Evolutionary conservation across 768 basidiomycete genomes (phyloP).

Genomic region (Amanita phalloides): DNA sequence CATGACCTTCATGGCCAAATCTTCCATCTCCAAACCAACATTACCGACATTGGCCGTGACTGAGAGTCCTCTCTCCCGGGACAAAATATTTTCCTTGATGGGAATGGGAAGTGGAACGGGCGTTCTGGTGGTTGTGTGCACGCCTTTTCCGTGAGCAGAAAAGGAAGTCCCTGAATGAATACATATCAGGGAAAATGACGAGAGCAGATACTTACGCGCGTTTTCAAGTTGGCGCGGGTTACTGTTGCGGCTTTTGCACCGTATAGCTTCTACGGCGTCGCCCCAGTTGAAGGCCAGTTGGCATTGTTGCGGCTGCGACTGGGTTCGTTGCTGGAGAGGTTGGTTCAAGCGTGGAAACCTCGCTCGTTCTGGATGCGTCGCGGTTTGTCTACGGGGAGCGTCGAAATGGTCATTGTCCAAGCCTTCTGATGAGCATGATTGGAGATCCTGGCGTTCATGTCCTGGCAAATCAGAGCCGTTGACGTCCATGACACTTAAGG

Average conservation of each 20-base stretch:
- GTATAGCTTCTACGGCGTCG: background rate
- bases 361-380: background rate
- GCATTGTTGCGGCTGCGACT: background rate
- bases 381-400: background rate
- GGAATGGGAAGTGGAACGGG: background rate
- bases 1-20: background rate
- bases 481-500: background rate
- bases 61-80: background rate
- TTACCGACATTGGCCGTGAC: background rate
- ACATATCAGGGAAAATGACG: background rate
- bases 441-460: background rate
- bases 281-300: constrained; percentile 1
- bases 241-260: background rate
- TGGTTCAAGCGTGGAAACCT: constrained; percentile 1
- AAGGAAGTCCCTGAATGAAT: background rate
- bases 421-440: background rate
- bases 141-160: background rate
- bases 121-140: background rate
- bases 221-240: background rate
- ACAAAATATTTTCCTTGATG: background rate
- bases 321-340: background rate
- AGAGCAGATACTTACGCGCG: background rate
- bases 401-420: background rate
- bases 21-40: background rate
- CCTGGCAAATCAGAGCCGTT: background rate